Evolutionary conservation across 148 eudicot species (phyloP).

Genomic region (Nepenthes gracilis): DNA sequence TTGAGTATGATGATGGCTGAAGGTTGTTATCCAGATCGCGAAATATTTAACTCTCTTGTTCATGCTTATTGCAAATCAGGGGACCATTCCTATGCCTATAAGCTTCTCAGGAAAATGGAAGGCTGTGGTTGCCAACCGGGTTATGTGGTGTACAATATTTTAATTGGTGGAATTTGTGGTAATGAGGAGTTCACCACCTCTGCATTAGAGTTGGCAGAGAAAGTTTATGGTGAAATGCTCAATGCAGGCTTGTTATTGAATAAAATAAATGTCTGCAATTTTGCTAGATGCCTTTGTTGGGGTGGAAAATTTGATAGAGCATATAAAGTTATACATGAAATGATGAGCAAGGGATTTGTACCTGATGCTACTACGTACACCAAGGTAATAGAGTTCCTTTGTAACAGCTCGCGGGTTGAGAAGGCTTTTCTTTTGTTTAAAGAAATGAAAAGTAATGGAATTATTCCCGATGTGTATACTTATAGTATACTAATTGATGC

Average conservation of each 20-base stretch:
- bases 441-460: slow-evolving; percentile 64
- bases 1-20: slow-evolving; percentile 78
- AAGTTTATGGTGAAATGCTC: slow-evolving; percentile 61
- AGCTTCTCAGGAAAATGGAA: slow-evolving; percentile 70
- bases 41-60: slow-evolving; percentile 65
- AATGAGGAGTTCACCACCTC: slow-evolving; percentile 39
- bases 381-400: slow-evolving; percentile 73
- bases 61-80: slow-evolving; percentile 63
- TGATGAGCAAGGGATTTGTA: slow-evolving; percentile 77
- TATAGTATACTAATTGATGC: slow-evolving; percentile 79
- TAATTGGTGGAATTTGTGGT: slow-evolving; percentile 87
- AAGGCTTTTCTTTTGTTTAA: slow-evolving; percentile 70
- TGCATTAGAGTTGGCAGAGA: slow-evolving; percentile 71
- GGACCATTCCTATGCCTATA: slow-evolving; percentile 72
- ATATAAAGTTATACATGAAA: slow-evolving; percentile 49
- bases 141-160: slow-evolving; percentile 74
- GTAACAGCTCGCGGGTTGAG: slow-evolving; percentile 58
- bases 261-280: slow-evolving; percentile 63
- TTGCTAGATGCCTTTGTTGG: slow-evolving; percentile 69
- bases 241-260: slow-evolving; percentile 53
- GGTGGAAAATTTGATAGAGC: slow-evolving; percentile 79
- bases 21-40: slow-evolving; percentile 87
- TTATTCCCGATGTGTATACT: slow-evolving; percentile 85
- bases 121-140: slow-evolving; percentile 62
- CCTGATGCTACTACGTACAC: slow-evolving; percentile 77